Base-by-base conservation (phyloP, 768 basidiomycete genomes). In the Kwoniella sp. region DNA sequence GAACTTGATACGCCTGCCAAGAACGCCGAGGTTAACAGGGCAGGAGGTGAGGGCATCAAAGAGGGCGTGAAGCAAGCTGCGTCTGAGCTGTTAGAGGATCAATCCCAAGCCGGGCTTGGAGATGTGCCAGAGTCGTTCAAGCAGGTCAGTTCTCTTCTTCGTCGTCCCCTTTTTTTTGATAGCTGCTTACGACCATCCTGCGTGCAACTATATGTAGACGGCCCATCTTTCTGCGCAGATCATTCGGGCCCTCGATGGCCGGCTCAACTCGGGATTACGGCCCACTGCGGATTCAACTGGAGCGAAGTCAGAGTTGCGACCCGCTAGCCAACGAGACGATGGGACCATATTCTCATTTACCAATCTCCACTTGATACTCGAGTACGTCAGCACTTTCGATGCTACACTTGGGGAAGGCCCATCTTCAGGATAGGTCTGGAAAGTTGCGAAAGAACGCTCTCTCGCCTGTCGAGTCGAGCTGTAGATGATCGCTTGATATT, bases 201-300 rank as follows among this genome's bases (percentile, higher is more conserved):
- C n/a, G n/a, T n/a, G n/a, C n/a, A n/a, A n/a, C n/a, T n/a, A 26
- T 22, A 45, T 22, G n/a, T 26, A 65, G 63, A 65, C 57, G 56
- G 63, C 55, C 23, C 5, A 41, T 15, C 23, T 53, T 12, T 58
- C 58, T 11, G 30, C 50, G 1, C 12, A 58, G 20, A 65, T 65
- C 57, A 59, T 65, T 37, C 48, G 53, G 11, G 8, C 41, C 2
- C 57, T 65, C 38, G 63, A 58, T n/a, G n/a, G n/a, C n/a, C n/a
- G n/a, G n/a, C n/a, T 28, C 50, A 17, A 9, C 8, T 45, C 15
- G 11, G 9, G 34, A 34, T 13, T 34, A 34, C n/a, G n/a, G 34
- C 34, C 20, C 41, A 45, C 17, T 9, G 41, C 41, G 41, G n/a
- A n/a, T n/a, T n/a, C n/a, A n/a, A n/a, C n/a, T n/a, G n/a, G n/a